These are phyloP conservation scores for Gossypium aridum DNA, from an alignment of 441 rosid genomes.

Conservation along the genomic window DNA sequence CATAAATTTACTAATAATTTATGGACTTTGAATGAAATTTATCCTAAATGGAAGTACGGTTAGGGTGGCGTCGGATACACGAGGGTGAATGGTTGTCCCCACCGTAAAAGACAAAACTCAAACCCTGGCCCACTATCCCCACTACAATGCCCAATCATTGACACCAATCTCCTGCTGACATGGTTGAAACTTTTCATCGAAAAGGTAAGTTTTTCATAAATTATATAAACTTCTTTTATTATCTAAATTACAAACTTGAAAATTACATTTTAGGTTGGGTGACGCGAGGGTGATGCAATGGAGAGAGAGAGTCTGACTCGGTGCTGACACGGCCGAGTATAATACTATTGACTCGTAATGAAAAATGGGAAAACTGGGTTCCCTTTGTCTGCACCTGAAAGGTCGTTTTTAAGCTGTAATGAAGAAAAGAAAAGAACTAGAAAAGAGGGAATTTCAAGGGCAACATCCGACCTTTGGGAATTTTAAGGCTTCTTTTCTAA, in stretches of 20 bases:
- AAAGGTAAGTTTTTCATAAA: not conserved
- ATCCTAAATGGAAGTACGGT: not conserved
- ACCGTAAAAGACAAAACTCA: not conserved
- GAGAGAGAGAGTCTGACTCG: slow-evolving; percentile 4
- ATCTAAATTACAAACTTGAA: not conserved
- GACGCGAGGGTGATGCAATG: not conserved
- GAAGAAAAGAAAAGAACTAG: too few relatives aligned
- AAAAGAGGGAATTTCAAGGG: not conserved
- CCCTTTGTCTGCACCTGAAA: not conserved
- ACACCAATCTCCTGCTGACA: not conserved
- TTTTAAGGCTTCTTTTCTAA: not conserved
- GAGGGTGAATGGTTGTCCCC: not conserved
- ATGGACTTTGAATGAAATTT: too few relatives aligned
- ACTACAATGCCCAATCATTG: not conserved
- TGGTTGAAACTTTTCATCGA: not conserved
- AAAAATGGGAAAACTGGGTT: not conserved
- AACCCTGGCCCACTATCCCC: not conserved
- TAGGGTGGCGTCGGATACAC: not conserved
- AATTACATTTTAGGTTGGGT: not conserved
- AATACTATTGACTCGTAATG: not conserved
- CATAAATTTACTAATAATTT: too few relatives aligned
- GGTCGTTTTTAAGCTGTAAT: not conserved
- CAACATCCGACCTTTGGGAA: not conserved
- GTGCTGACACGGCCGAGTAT: not conserved
- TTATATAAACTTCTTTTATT: not conserved